These are phyloP conservation scores for Capsicum pubescens DNA, from an alignment of 257 asterid genomes.

Conservation along the genomic window DNA sequence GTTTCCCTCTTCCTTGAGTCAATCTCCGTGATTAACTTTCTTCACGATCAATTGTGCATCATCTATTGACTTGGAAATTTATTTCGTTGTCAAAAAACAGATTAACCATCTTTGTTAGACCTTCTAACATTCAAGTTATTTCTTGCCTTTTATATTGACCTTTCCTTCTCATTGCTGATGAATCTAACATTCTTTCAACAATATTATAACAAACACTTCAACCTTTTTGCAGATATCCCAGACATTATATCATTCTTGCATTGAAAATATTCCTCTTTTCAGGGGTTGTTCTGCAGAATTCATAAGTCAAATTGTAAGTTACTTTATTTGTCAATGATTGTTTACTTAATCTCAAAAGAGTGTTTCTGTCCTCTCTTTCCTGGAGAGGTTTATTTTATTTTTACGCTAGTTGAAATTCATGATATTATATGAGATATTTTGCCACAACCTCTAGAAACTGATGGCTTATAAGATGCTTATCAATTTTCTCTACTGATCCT, in stretches of 20 bases:
- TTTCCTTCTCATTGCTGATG: background rate
- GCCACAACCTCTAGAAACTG: background rate
- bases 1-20: too few relatives aligned
- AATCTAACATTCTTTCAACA: background rate
- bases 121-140: background rate
- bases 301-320: conserved; percentile 84
- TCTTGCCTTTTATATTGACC: background rate
- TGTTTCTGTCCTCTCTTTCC: conserved; percentile 5
- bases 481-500: background rate
- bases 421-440: background rate
- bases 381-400: background rate
- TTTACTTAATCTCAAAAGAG: background rate
- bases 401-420: background rate
- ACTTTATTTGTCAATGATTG: background rate
- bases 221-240: conserved; percentile 71
- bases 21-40: too few relatives aligned
- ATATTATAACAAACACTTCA: background rate
- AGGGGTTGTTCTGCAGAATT: conserved; percentile 78
- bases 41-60: too few relatives aligned
- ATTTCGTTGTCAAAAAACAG: background rate
- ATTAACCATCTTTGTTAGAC: background rate
- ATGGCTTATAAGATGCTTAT: background rate
- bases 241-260: conserved; percentile 63
- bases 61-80: background rate
- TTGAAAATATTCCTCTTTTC: conserved; percentile 76